phyloP scores from a whole-genome alignment of 805 yeast species.

The Pichia ethanolica region DNA sequence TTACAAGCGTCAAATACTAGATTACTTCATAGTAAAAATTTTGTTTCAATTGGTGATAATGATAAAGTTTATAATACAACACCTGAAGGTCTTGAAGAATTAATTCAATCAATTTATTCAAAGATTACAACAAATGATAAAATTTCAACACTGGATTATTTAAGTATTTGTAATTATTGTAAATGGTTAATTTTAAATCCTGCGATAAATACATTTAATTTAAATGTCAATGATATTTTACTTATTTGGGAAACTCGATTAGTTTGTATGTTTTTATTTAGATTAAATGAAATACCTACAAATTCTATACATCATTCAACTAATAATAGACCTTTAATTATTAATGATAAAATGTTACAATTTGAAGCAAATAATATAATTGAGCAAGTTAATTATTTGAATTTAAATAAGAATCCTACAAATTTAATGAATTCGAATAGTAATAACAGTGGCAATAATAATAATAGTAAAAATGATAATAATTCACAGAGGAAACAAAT shows the following conservation, averaged over 20 bases:
- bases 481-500: background rate
- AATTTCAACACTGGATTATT: constrained; percentile 6
- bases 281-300: constrained; percentile 5
- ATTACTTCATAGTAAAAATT: constrained; percentile 7
- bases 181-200: constrained; percentile 23
- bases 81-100: constrained; percentile 1
- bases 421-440: background rate
- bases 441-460: background rate
- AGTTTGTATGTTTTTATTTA: constrained; percentile 15
- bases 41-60: constrained; percentile 2
- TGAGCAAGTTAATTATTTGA: constrained; percentile 20
- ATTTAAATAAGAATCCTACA: constrained; percentile 1
- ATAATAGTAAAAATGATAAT: background rate
- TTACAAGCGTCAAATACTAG: constrained; percentile 5
- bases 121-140: background rate
- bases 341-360: constrained; percentile 21
- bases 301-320: too few species aligned
- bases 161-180: constrained; percentile 23
- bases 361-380: constrained; percentile 23
- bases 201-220: constrained; percentile 10
- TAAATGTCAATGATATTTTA: constrained; percentile 29
- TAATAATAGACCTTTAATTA: constrained; percentile 5
- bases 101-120: background rate
- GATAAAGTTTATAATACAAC: constrained; percentile 3
- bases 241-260: constrained; percentile 35